Evolutionary conservation across 2,329 filamentous ascomycete species (phyloP), one percentile per base, ranked within the genome.

Genomic region (Cladosporium colombiae): DNA sequence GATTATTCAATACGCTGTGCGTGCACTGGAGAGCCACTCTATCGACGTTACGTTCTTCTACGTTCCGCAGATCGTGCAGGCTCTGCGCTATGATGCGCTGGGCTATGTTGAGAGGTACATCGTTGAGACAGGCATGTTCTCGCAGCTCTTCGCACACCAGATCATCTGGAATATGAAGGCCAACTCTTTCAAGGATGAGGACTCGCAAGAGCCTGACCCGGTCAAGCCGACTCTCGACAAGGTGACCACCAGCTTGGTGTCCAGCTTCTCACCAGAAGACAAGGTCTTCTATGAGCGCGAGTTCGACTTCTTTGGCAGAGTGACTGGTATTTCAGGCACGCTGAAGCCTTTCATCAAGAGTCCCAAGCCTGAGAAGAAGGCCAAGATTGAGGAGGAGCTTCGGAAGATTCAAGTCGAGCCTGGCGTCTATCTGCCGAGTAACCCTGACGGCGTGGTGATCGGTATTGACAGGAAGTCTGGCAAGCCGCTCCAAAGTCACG

Each of bases 131-230:
- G 95, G 93, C 1, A 94, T 96, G 73, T 93, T 97, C 74, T 98
- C 95, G n/a, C 95, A 98, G 78, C 82, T 98, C 10, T 99, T 99
- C 78, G 94, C 96, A 2, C 96, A 99, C 77, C 95, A 99, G 74
- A 98, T 99, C 71, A 99, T 99, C 75, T 99, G 96, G 95, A 99
- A 99, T 77, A 99, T 99, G 90, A 99, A 98, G 78, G 95, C 95
- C 35, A 99, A 99, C 77, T 91, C 93, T 1, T 99, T 91, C 84
- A 99, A 97, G 78, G 96, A 99, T 70, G 94, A 99, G 73, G 92
- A 97, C 71, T 93, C 90, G 16, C 88, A 90, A 72, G 86, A 96
- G 85, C 93, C 95, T 23, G 95, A 99, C 78, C 86, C 88, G 3
- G 91, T 97, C 74, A 99, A 99, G 76, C 94, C 95, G 2, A 95